Percentiles rank a stretch among this genome's conserved stretches.
Conservation (phyloP, 176 grass and related monocot species). For the Stipa capillata region DNA sequence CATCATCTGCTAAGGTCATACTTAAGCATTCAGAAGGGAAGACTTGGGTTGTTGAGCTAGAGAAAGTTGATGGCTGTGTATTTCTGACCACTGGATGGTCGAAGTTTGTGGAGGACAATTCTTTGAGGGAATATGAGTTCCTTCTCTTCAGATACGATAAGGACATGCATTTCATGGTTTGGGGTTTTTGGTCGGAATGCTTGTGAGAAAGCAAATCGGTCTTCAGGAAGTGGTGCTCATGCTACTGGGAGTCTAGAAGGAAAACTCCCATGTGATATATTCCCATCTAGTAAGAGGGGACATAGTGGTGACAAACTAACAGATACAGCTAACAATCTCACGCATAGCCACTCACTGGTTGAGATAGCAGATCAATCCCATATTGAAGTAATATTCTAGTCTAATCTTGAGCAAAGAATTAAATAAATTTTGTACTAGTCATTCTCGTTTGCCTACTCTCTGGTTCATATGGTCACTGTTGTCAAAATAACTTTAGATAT, state of each 20-base stretch:
- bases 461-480: neutral
- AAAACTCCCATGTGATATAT: neutral
- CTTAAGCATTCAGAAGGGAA: slow-evolving; percentile 37
- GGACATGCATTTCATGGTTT: slow-evolving; percentile 52
- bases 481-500: neutral
- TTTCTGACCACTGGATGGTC: slow-evolving; percentile 60
- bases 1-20: neutral
- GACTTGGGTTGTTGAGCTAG: slow-evolving; percentile 36
- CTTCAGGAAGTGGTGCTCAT: slow-evolving; percentile 3
- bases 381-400: neutral
- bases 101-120: slow-evolving; percentile 60
- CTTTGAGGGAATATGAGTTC: slow-evolving; percentile 53
- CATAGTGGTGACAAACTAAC: neutral
- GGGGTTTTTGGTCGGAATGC: slow-evolving; percentile 49
- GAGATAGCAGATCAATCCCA: neutral
- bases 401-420: slow-evolving; percentile 5
- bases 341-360: slow-evolving; percentile 7
- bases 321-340: neutral
- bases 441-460: neutral
- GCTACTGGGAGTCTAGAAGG: neutral
- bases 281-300: neutral
- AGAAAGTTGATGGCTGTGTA: slow-evolving; percentile 1
- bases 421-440: neutral
- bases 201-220: slow-evolving; percentile 42
- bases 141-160: slow-evolving; percentile 50